phyloP scores from a whole-genome alignment of 2,329 filamentous ascomycete genomes.

The Microdochium nivale region DNA sequence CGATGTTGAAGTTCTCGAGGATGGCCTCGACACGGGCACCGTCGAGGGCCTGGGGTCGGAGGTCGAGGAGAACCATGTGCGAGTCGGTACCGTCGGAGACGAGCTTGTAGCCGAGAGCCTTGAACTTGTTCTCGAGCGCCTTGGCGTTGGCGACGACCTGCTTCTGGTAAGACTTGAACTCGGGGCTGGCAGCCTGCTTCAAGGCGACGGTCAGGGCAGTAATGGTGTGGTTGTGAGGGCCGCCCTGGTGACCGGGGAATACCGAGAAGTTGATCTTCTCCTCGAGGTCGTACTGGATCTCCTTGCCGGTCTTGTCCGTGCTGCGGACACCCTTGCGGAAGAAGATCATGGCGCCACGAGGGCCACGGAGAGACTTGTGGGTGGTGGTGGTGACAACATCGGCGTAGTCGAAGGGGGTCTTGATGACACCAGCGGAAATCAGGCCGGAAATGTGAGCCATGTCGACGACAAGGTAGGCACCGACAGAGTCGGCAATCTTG shows the following conservation, averaged over 20 bases:
- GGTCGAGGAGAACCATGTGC: conserved; percentile 92
- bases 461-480: conserved; percentile 90
- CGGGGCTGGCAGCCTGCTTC: conserved; percentile 81
- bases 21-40: conserved; percentile 93
- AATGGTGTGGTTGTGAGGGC: conserved; percentile 99
- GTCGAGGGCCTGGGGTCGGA: conserved; percentile 79
- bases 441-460: conserved; percentile 99
- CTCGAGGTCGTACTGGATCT: conserved; percentile 88
- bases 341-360: conserved; percentile 99
- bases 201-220: conserved; percentile 91
- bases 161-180: conserved; percentile 92
- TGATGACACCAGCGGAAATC: conserved; percentile 86
- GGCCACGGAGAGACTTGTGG: conserved; percentile 96
- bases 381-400: conserved; percentile 98
- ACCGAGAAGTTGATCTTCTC: conserved; percentile 97
- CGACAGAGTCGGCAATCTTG: conserved; percentile 86
- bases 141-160: conserved; percentile 91
- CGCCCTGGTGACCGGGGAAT: conserved; percentile 97
- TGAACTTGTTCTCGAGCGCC: conserved; percentile 76
- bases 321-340: conserved; percentile 95
- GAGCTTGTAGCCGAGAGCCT: conserved; percentile 84
- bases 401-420: conserved; percentile 83
- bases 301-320: conserved; percentile 85
- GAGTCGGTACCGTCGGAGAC: conserved; percentile 95
- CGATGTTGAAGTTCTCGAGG: conserved; percentile 96